Evolutionary conservation across 441 rosid species (phyloP).

Genomic region (Pelargonium myrrhifolium): DNA sequence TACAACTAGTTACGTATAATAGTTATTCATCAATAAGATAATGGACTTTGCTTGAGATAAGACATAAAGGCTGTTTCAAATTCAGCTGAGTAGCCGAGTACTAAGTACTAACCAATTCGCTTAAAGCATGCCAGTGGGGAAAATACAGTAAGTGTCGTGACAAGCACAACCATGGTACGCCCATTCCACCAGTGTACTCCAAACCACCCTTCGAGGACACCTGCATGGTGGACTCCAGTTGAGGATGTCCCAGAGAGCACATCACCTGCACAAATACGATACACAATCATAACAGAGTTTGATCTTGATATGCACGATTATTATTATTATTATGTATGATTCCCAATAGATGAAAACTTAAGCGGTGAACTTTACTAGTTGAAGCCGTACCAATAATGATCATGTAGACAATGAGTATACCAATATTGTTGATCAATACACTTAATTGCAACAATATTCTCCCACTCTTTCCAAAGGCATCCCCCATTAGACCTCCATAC

Average conservation of each 20-base stretch:
- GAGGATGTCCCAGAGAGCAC: slow-evolving; percentile 84
- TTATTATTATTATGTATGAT: no score
- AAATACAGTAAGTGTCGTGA: slow-evolving; percentile 68
- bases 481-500: slow-evolving; percentile 89
- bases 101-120: slow-evolving; percentile 59
- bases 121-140: slow-evolving; percentile 85
- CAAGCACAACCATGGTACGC: slow-evolving; percentile 55
- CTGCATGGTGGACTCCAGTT: slow-evolving; percentile 74
- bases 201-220: slow-evolving; percentile 98
- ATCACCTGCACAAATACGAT: slow-evolving; percentile 53
- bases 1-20: background rate
- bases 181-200: slow-evolving; percentile 95
- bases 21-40: background rate
- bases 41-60: background rate
- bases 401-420: slow-evolving; percentile 96
- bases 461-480: slow-evolving; percentile 79
- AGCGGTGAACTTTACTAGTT: background rate
- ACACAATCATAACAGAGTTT: slow-evolving; percentile 3
- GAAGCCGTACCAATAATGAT: slow-evolving; percentile 71
- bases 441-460: slow-evolving; percentile 61
- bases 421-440: slow-evolving; percentile 74
- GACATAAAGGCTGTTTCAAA: background rate
- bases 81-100: background rate
- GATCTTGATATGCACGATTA: no score
- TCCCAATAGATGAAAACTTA: slow-evolving; percentile 4